These are phyloP conservation scores for Davidsoniella virescens DNA, from an alignment of 2,329 filamentous ascomycete species.

Conservation along the genomic window DNA sequence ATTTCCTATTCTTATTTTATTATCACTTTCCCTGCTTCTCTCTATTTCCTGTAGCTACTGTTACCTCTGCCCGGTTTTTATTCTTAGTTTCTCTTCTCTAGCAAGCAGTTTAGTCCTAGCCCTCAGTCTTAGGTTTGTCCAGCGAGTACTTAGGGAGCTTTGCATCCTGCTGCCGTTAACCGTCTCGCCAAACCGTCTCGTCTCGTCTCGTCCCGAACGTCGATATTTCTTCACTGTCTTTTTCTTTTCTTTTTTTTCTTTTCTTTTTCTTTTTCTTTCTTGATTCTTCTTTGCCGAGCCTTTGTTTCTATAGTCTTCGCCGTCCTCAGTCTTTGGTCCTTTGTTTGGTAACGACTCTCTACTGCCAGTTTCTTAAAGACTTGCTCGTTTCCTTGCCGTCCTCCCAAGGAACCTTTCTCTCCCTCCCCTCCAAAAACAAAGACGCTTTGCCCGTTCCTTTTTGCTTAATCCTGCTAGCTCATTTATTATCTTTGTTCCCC, in stretches of 20 bases:
- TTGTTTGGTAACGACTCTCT: too few species aligned
- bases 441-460: neutral
- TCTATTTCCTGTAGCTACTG: neutral
- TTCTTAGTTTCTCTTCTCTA: neutral
- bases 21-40: neutral
- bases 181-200: constrained; percentile 12
- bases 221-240: constrained; percentile 3
- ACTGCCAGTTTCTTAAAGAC: too few species aligned
- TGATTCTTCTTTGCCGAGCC: neutral
- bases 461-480: neutral
- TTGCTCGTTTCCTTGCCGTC: too few species aligned
- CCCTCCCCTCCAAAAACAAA: neutral
- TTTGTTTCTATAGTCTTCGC: neutral
- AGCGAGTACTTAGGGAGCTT: constrained; percentile 11
- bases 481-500: neutral
- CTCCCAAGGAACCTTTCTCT: neutral
- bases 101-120: too few species aligned
- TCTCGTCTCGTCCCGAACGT: constrained; percentile 11
- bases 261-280: neutral
- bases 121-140: too few species aligned
- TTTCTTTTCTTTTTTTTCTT: neutral
- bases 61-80: neutral
- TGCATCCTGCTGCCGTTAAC: constrained; percentile 13
- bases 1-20: neutral
- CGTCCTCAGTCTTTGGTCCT: too few species aligned